These are phyloP conservation scores for Bromus sterilis DNA, from an alignment of 176 grass and related monocot genomes.

Conservation along the genomic window DNA sequence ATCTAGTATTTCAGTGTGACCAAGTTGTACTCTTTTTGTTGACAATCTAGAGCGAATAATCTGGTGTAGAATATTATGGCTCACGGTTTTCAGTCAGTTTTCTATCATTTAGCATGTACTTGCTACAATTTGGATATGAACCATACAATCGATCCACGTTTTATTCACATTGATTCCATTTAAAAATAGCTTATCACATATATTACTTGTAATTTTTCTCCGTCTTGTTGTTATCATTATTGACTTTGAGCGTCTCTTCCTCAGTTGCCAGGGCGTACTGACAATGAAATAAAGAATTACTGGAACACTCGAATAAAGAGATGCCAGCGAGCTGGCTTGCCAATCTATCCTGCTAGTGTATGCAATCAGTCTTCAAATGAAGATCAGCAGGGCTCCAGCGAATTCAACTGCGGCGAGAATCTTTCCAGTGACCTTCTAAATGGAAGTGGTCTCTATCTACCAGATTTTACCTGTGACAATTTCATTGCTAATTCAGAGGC, in stretches of 20 bases:
- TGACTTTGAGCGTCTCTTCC: constrained; percentile 25
- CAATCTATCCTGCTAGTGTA: constrained; percentile 65
- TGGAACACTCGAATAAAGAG: constrained; percentile 98
- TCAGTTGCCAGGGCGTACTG: constrained; percentile 94
- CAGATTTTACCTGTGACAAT: constrained; percentile 58
- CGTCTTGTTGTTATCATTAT: constrained; percentile 1
- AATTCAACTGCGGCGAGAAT: constrained; percentile 44
- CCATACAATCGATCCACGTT: not conserved
- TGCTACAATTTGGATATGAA: not conserved
- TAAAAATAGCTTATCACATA: not conserved
- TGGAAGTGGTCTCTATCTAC: constrained; percentile 44
- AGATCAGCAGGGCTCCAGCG: constrained; percentile 46
- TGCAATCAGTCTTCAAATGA: constrained; percentile 43
- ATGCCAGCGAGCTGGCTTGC: constrained; percentile 66
- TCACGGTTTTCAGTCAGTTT: not conserved
- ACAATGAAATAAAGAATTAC: constrained; percentile 99
- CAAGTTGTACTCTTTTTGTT: constrained; percentile 3
- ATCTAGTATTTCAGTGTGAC: not conserved
- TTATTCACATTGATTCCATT: not conserved
- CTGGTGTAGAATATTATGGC: not conserved
- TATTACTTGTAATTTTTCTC: not conserved
- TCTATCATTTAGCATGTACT: not conserved
- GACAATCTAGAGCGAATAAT: not conserved
- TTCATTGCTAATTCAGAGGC: constrained; percentile 35
- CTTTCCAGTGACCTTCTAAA: constrained; percentile 40